A percentile compares a stretch with the other conserved stretches of the same genome.
These are phyloP conservation scores for Pyrus bretschneideri DNA, from an alignment of 306 rosid species.

Conservation along the genomic window DNA sequence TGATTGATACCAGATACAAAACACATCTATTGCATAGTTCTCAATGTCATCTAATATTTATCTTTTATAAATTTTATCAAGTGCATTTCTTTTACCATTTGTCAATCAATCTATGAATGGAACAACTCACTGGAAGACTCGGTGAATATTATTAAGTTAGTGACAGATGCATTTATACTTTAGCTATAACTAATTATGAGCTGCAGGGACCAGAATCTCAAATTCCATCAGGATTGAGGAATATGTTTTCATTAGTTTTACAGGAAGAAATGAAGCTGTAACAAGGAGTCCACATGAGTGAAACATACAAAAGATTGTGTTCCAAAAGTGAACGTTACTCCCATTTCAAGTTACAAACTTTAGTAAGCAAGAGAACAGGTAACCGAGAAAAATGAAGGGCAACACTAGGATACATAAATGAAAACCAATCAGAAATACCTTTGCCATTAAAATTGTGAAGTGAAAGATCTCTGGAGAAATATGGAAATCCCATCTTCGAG, in stretches of 20 bases:
- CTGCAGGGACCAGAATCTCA: neutral
- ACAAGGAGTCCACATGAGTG: neutral
- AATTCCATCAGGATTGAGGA: neutral
- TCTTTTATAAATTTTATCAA: neutral
- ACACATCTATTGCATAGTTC: neutral
- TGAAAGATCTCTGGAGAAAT: conserved; percentile 62
- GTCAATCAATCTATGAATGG: neutral
- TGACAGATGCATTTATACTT: neutral
- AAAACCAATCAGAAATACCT: conserved; percentile 40
- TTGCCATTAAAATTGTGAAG: conserved; percentile 47
- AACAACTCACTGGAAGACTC: neutral
- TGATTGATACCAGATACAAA: neutral
- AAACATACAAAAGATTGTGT: neutral
- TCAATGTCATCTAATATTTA: neutral
- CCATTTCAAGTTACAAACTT: neutral
- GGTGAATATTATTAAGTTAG: neutral
- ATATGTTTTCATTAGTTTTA: neutral
- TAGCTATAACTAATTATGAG: neutral
- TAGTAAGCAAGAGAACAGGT: neutral
- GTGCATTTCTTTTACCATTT: neutral
- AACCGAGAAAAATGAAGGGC: neutral
- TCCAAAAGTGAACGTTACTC: neutral
- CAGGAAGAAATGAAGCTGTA: neutral
- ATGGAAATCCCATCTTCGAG: conserved; percentile 81
- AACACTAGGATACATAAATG: neutral